Base-by-base conservation (phyloP, 192 early-diverging fungal species). In the Dispira simplex region DNA sequence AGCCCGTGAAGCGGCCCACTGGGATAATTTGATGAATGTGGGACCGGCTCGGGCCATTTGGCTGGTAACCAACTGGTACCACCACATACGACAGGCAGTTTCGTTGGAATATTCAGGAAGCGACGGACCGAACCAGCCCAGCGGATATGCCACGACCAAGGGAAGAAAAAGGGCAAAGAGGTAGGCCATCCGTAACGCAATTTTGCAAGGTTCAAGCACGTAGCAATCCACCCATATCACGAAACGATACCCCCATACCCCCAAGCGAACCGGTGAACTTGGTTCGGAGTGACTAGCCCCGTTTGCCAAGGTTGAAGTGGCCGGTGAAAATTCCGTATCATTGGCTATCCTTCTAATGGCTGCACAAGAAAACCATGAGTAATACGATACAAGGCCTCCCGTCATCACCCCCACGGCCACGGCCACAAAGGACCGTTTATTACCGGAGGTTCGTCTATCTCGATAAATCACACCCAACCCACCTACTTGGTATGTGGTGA, bases 1-100 rank as follows among this genome's bases (percentile, higher is more conserved):
- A 20, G 84, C 83, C 32, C 96, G 75, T 18, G 92, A 94, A 32
- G 88, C 90, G 0, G 92, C 88, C 88, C 92, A 98, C 79, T 98
- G 96, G 8, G 88, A 85, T 18, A 96, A 67, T 80, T 98, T 98
- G 63, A 95, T 92, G 74, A 96, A 98, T 11, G 96, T 92, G 11
- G 96, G 93, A 0, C 96, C 96, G 12, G 90, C 91, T 21, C 72
- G 53, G 58, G 92, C 90, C 81, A 95, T 87, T 56, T 85, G 83
- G 55, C 59, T 76, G 47, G 92, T 83, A 20, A 96, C 60, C 16
- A 89, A 74, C 28, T 76, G 67, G 70, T 93, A 89, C 91, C 94
- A 98, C 89, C 87, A 92, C 3, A 95, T 58, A 2, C 80, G 69
- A 18, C 85, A 83, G 8, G 76, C 62, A 10, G 73, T 72, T 52